A percentile compares a stretch with the other conserved stretches of the same genome.
Evolutionary conservation across 2,329 filamentous ascomycete genomes (phyloP).

Genomic region (Byssoonygena ceratinophila): DNA sequence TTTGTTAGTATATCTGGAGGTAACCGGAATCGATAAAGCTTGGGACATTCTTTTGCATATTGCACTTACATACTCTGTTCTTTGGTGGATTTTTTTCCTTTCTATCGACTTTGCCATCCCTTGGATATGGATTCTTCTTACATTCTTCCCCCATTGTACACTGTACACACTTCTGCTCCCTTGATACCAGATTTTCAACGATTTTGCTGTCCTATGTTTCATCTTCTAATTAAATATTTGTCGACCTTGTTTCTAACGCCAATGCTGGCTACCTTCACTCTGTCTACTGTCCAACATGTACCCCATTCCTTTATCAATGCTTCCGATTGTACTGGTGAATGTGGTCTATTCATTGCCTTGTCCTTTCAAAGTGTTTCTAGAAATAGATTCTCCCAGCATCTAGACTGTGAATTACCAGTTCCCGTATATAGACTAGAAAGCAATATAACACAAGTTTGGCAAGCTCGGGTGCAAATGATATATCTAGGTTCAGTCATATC

Average conservation of each 20-base stretch:
- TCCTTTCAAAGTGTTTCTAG: no score
- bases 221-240: background rate
- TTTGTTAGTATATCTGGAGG: no score
- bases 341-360: no score
- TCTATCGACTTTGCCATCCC: background rate
- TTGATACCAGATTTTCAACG: constrained; percentile 1
- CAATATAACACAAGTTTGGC: no score
- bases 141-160: background rate
- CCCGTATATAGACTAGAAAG: background rate
- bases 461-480: no score
- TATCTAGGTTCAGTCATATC: background rate
- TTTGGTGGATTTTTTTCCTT: background rate
- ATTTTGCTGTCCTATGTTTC: background rate
- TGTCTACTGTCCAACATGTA: background rate
- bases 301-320: no score
- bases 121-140: background rate
- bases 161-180: background rate
- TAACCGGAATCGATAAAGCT: background rate
- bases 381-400: background rate
- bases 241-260: background rate
- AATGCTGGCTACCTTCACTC: background rate
- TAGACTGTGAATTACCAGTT: no score
- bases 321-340: no score
- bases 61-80: background rate
- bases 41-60: background rate